Evolutionary conservation across 495 filamentous ascomycete species (phyloP).

Genomic region (Neurospora sp.): DNA sequence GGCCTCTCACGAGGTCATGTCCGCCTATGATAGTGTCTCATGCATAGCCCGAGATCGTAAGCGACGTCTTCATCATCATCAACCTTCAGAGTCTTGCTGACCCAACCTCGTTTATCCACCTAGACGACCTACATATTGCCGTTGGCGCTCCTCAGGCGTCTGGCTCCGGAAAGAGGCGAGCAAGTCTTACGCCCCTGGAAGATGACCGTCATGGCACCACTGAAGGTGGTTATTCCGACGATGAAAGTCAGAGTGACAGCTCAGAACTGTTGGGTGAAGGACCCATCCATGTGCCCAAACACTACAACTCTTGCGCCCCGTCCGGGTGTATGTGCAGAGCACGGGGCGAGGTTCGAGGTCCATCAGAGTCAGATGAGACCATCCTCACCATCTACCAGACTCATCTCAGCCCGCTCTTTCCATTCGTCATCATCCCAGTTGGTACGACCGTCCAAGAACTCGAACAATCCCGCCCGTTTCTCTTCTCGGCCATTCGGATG

Average conservation of each 20-base stretch:
- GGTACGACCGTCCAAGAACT: constrained; percentile 15
- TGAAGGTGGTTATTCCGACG: background rate
- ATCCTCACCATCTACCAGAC: constrained; percentile 24
- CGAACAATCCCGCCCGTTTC: constrained; percentile 16
- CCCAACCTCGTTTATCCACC: background rate
- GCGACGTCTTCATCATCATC: background rate
- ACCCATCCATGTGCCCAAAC: constrained; percentile 5
- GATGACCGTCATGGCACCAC: background rate
- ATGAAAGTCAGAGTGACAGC: background rate
- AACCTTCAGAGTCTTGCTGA: background rate
- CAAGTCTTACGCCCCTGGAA: background rate
- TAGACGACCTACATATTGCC: background rate
- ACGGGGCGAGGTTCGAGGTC: constrained; percentile 8
- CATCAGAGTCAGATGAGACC: constrained; percentile 22
- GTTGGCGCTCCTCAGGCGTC: background rate
- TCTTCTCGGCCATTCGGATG: constrained; percentile 27
- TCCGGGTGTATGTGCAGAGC: constrained; percentile 15
- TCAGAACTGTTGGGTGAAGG: background rate
- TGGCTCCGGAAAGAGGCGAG: background rate
- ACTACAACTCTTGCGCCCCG: constrained; percentile 17
- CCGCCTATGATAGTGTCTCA: background rate
- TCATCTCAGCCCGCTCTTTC: constrained; percentile 24
- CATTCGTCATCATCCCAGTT: constrained; percentile 27
- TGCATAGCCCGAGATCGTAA: background rate
- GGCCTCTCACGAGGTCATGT: background rate